Percentiles rank a stretch among this genome's conserved stretches.
phyloP scores from a whole-genome alignment of 768 basidiomycete genomes.

The Lyophyllum shimeji region DNA sequence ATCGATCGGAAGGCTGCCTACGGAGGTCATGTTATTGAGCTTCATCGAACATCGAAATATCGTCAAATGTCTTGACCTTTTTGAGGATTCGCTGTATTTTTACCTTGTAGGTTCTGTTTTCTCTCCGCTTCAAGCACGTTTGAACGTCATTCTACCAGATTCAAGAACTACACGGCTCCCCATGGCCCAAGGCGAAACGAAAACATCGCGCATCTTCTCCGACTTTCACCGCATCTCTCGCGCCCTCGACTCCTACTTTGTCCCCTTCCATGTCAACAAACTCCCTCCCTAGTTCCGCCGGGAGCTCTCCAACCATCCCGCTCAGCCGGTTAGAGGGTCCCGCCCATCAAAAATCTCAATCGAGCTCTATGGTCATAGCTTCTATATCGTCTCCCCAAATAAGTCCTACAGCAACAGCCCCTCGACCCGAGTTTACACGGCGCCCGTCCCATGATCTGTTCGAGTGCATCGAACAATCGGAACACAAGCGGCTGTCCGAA shows the following conservation, averaged over 20 bases:
- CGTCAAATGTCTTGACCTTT: slow-evolving; percentile 80
- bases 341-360: neutral
- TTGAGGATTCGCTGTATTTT: slow-evolving; percentile 81
- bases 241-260: slow-evolving; percentile 48
- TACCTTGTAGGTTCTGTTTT: slow-evolving; percentile 66
- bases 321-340: slow-evolving; percentile 2
- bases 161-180: slow-evolving; percentile 90
- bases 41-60: slow-evolving; percentile 78
- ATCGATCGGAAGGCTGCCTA: slow-evolving; percentile 63
- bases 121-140: neutral
- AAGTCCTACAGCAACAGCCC: slow-evolving; percentile 18
- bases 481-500: slow-evolving; percentile 78
- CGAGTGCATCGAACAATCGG: slow-evolving; percentile 90
- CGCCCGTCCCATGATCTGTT: slow-evolving; percentile 91
- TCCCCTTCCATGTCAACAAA: slow-evolving; percentile 55
- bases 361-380: neutral
- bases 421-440: slow-evolving; percentile 51
- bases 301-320: slow-evolving; percentile 35
- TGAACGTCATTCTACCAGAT: slow-evolving; percentile 46
- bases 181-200: slow-evolving; percentile 65
- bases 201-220: slow-evolving; percentile 17
- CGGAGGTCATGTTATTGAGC: slow-evolving; percentile 78
- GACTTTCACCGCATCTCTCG: slow-evolving; percentile 22
- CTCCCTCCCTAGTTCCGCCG: slow-evolving; percentile 43
- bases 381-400: slow-evolving; percentile 13